Conservation (phyloP, 352 stramenopile genomes). For the Blastocystis sp. region DNA sequence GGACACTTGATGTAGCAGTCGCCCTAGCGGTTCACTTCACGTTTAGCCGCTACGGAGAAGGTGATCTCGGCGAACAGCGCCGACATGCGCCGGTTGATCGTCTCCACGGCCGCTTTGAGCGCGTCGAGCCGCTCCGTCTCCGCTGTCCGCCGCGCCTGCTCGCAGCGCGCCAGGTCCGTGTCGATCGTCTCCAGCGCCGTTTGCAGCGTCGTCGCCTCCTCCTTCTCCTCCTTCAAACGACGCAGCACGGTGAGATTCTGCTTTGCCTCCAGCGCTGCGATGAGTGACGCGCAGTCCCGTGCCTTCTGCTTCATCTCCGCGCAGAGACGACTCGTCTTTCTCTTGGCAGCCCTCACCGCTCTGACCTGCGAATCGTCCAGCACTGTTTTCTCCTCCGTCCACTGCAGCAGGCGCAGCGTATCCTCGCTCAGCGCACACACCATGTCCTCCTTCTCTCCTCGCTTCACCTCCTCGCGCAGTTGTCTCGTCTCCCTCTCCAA, state of each 20-base stretch:
- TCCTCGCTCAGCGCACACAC: not conserved
- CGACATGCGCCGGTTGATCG: conserved; percentile 17
- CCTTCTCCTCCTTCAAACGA: not conserved
- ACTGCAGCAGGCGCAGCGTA: not conserved
- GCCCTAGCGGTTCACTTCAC: not conserved
- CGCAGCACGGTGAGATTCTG: conserved; percentile 1
- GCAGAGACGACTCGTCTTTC: not conserved
- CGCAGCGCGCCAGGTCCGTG: not conserved
- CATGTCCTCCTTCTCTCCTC: not conserved
- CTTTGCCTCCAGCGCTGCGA: not conserved
- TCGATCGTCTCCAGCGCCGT: conserved; percentile 5
- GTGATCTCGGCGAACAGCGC: conserved; percentile 34
- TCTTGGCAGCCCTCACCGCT: not conserved
- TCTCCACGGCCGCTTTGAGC: not conserved
- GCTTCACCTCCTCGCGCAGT: not conserved
- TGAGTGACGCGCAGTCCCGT: not conserved
- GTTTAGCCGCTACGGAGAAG: conserved; percentile 16
- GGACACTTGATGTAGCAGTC: conserved; percentile 66
- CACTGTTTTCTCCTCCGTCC: not conserved
- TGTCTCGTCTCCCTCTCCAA: conserved; percentile 2
- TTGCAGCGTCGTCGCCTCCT: conserved; percentile 8
- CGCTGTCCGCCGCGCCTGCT: not conserved
- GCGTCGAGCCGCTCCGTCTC: conserved; percentile 18
- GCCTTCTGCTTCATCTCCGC: not conserved
- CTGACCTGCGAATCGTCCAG: no score